Conservation (phyloP, 2,329 filamentous ascomycete species). For the Madurella mycetomatis region DNA sequence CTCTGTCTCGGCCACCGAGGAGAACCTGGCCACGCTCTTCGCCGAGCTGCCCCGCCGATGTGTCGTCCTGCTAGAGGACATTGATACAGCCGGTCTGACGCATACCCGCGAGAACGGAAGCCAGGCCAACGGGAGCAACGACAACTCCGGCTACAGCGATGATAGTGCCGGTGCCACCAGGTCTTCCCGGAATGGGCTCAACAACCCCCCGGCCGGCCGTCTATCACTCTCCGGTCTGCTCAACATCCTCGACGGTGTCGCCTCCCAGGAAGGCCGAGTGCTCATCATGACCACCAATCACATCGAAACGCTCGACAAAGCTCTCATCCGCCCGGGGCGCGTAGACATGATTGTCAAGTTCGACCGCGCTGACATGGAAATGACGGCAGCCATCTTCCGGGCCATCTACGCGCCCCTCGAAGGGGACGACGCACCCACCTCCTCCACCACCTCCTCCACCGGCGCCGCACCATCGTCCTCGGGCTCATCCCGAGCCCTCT, state of each 20-base stretch:
- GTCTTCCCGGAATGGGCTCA: slow-evolving; percentile 4
- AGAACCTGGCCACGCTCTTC: slow-evolving; percentile 61
- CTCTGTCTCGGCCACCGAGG: slow-evolving; percentile 59
- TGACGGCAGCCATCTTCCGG: slow-evolving; percentile 52
- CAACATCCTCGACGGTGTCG: slow-evolving; percentile 74
- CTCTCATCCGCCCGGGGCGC: slow-evolving; percentile 58
- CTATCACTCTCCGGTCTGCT: slow-evolving; percentile 72
- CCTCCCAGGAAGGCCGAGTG: slow-evolving; percentile 59
- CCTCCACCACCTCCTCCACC: background rate
- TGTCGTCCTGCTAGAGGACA: slow-evolving; percentile 71
- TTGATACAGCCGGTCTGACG: slow-evolving; percentile 67
- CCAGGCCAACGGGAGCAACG: background rate
- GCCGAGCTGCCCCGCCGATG: slow-evolving; percentile 63
- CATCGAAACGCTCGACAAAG: slow-evolving; percentile 56
- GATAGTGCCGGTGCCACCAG: no score
- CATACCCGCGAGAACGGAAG: slow-evolving; percentile 45
- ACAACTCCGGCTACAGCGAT: slow-evolving; percentile 8
- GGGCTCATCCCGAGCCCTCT: background rate
- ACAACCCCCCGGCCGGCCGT: slow-evolving; percentile 28
- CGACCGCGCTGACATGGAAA: slow-evolving; percentile 47
- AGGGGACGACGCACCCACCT: slow-evolving; percentile 37
- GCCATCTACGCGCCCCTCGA: slow-evolving; percentile 54
- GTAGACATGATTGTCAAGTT: slow-evolving; percentile 59
- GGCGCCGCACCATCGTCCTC: background rate
- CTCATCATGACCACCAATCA: slow-evolving; percentile 65